phyloP scores from a whole-genome alignment of 1,284 basidiomycete species.

The Ceratobasidium sp. region DNA sequence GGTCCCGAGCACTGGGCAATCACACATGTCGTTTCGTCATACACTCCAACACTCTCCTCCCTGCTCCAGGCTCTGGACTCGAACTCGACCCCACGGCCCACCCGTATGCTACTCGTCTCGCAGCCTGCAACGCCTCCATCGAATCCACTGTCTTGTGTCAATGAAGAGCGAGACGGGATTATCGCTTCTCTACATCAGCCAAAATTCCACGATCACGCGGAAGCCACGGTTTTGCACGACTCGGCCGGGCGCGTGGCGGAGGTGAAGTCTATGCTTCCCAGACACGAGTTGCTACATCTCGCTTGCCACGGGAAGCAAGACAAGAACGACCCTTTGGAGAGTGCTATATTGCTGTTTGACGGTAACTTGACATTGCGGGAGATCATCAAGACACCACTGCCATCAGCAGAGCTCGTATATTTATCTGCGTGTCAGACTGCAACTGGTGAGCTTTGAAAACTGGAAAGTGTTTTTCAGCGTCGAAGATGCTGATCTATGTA shows the following conservation, averaged over 20 bases:
- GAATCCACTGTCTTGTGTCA: conserved; percentile 6
- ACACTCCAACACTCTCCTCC: conserved; percentile 32
- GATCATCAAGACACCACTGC: conserved; percentile 33
- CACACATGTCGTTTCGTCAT: conserved; percentile 27
- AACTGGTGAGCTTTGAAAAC: conserved; percentile 1
- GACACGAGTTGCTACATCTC: conserved; percentile 28
- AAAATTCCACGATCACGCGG: neutral
- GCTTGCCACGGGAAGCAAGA: conserved; percentile 43
- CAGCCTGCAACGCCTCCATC: conserved; percentile 11
- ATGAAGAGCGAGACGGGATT: conserved; percentile 20
- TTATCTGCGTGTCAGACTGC: conserved; percentile 43
- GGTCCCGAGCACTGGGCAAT: conserved; percentile 28
- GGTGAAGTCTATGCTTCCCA: neutral
- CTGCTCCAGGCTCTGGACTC: conserved; percentile 8
- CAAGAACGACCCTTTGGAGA: conserved; percentile 16
- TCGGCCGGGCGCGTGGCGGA: conserved; percentile 6
- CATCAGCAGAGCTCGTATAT: conserved; percentile 30
- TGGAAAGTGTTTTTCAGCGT: neutral
- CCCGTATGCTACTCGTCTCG: conserved; percentile 26
- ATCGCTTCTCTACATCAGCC: neutral
- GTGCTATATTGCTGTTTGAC: conserved; percentile 3
- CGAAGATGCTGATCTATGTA: neutral
- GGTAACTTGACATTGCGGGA: conserved; percentile 30
- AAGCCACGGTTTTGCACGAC: conserved; percentile 17
- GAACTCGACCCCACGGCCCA: too few species aligned